These are phyloP conservation scores for Cutaneotrichosporon sp. DNA, from an alignment of 1,284 basidiomycete genomes.

Conservation along the genomic window DNA sequence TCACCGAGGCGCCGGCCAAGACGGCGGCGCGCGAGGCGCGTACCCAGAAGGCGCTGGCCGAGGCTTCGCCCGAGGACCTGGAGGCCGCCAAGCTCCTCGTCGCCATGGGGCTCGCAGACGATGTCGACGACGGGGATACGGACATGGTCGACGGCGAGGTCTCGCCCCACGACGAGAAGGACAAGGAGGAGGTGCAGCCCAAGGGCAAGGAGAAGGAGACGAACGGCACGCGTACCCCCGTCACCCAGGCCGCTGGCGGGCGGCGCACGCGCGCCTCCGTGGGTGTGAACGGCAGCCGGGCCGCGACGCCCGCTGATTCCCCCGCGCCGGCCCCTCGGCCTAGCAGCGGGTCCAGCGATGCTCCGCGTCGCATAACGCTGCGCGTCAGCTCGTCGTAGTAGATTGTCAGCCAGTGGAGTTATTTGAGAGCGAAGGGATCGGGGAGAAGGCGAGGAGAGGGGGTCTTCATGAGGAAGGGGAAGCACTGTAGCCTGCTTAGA, in stretches of 20 bases:
- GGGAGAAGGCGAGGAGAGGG: too few species aligned
- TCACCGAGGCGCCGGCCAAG: slow-evolving; percentile 15
- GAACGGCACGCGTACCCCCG: neutral
- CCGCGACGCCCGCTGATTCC: neutral
- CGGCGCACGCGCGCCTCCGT: neutral
- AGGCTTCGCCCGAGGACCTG: slow-evolving; percentile 31
- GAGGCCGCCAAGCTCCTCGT: slow-evolving; percentile 37
- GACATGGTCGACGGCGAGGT: neutral
- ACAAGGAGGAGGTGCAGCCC: neutral
- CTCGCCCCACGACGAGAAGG: neutral
- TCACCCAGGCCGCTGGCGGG: neutral
- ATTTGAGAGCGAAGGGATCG: too few species aligned
- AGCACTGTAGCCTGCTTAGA: neutral
- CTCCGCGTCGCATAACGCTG: neutral
- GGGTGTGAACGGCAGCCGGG: neutral
- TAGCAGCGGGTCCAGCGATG: neutral
- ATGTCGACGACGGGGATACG: neutral
- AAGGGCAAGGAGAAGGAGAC: neutral
- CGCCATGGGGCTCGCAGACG: neutral
- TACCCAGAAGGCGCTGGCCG: slow-evolving; percentile 9
- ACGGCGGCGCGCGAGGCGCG: slow-evolving; percentile 10
- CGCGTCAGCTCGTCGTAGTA: neutral
- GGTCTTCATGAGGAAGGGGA: neutral
- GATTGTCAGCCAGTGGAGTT: neutral
- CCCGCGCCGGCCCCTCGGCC: neutral